phyloP scores from a whole-genome alignment of 805 yeast species.

The Teunomyces lycoperdinae region DNA sequence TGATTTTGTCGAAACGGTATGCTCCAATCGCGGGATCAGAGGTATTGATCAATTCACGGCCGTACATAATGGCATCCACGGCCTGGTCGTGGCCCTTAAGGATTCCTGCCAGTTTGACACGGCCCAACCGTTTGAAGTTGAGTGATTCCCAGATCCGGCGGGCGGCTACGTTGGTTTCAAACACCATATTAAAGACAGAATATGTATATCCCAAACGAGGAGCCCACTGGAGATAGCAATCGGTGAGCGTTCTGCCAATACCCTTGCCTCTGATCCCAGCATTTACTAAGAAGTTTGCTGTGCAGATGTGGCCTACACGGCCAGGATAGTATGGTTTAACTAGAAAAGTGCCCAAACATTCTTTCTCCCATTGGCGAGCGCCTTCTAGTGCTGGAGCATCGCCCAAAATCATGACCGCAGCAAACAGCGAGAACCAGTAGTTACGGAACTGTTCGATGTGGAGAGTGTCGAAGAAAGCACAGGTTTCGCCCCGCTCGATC shows the following conservation, averaged over 20 bases:
- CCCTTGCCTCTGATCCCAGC: conserved; percentile 93
- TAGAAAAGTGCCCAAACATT: conserved; percentile 84
- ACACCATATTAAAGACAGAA: conserved; percentile 78
- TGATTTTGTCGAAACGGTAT: conserved; percentile 72
- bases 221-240: conserved; percentile 88
- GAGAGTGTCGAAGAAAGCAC: conserved; percentile 79
- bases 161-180: conserved; percentile 84
- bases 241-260: conserved; percentile 80
- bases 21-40: conserved; percentile 50
- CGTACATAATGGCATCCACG: conserved; percentile 84
- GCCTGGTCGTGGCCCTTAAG: conserved; percentile 81
- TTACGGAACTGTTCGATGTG: conserved; percentile 73
- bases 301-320: conserved; percentile 87
- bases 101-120: conserved; percentile 83
- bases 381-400: conserved; percentile 50
- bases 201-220: conserved; percentile 84
- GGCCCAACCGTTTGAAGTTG: conserved; percentile 75
- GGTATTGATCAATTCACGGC: conserved; percentile 66
- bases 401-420: conserved; percentile 78
- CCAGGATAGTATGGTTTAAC: conserved; percentile 92
- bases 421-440: conserved; percentile 86
- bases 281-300: conserved; percentile 84
- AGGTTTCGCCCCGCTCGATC: conserved; percentile 82
- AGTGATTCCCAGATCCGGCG: conserved; percentile 73
- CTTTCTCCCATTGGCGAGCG: conserved; percentile 82